Percentiles rank a stretch among this genome's conserved stretches.
Conservation (phyloP, 768 basidiomycete species). For the Boletus reticulatus region DNA sequence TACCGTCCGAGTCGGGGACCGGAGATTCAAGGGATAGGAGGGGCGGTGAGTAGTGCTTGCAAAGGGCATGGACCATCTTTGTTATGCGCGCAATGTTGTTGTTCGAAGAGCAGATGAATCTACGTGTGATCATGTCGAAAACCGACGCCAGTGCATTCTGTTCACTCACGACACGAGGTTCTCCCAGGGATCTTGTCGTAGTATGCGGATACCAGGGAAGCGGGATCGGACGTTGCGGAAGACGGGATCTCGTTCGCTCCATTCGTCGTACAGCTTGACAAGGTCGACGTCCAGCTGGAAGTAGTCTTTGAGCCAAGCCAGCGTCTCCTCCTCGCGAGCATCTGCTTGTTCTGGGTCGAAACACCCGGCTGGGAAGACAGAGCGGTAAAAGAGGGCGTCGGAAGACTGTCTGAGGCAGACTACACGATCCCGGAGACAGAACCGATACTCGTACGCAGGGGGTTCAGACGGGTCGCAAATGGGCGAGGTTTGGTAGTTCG, state of each 20-base stretch:
- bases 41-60: constrained; percentile 69
- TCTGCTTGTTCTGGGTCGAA: constrained; percentile 32
- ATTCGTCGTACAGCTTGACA: constrained; percentile 65
- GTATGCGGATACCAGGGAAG: constrained; percentile 79
- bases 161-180: constrained; percentile 83
- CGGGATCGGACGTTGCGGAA: constrained; percentile 63
- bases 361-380: constrained; percentile 54
- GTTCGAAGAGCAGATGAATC: constrained; percentile 97
- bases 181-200: constrained; percentile 96
- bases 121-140: constrained; percentile 30
- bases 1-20: constrained; percentile 24
- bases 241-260: constrained; percentile 71
- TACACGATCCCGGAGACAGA: constrained; percentile 80
- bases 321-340: constrained; percentile 58
- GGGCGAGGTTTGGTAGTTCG: constrained; percentile 36
- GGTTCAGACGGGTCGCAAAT: background rate
- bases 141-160: background rate
- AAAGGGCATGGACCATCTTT: constrained; percentile 86
- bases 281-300: constrained; percentile 86
- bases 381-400: constrained; percentile 66
- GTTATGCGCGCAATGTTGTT: constrained; percentile 96
- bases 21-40: constrained; percentile 51
- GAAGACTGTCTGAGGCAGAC: constrained; percentile 75
- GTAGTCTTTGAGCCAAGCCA: constrained; percentile 79
- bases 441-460: constrained; percentile 65